These are phyloP conservation scores for Amanita muscaria DNA, from an alignment of 768 basidiomycete species.

Conservation along the genomic window DNA sequence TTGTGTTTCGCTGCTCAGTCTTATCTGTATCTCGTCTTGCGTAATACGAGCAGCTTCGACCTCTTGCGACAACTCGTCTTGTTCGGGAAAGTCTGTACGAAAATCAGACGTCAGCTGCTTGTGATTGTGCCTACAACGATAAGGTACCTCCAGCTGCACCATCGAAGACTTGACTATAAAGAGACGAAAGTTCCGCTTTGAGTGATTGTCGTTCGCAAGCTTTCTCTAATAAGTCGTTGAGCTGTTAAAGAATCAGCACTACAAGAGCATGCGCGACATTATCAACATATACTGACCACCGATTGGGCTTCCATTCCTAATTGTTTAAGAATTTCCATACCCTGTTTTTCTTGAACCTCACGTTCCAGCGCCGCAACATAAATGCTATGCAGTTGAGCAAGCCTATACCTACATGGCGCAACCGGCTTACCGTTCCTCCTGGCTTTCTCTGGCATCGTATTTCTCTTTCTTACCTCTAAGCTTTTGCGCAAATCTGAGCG, in stretches of 20 bases:
- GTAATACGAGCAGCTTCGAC: conserved; percentile 22
- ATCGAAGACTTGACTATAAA: conserved; percentile 35
- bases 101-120: no score
- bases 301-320: conserved; percentile 27
- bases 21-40: conserved; percentile 28
- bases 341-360: conserved; percentile 31
- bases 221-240: conserved; percentile 26
- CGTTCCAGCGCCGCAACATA: conserved; percentile 37
- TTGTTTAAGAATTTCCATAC: conserved; percentile 20
- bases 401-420: background rate
- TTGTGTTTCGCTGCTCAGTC: conserved; percentile 30
- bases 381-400: conserved; percentile 23
- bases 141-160: conserved; percentile 35
- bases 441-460: conserved; percentile 31
- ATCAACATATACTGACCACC: conserved; percentile 21
- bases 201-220: conserved; percentile 19
- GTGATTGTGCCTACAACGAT: no score
- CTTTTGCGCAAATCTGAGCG: conserved; percentile 29
- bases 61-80: conserved; percentile 34
- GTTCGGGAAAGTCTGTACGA: conserved; percentile 33
- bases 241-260: conserved; percentile 14
- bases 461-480: conserved; percentile 33
- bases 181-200: conserved; percentile 27
- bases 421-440: conserved; percentile 34
- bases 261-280: background rate